These are phyloP conservation scores for Ilex aquifolium DNA, from an alignment of 257 asterid genomes.

Conservation along the genomic window DNA sequence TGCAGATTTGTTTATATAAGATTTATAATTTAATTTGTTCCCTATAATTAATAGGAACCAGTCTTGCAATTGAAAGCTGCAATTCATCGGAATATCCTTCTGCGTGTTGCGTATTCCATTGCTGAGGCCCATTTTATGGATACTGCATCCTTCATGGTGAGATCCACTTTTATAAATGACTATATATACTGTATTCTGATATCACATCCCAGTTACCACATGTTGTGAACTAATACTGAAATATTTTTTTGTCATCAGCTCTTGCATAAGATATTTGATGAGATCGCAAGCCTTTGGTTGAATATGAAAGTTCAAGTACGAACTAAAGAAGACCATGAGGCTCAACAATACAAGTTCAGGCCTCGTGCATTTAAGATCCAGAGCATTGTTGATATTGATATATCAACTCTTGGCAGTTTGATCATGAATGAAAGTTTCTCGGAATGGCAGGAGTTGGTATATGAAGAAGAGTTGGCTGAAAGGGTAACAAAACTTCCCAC, in stretches of 20 bases:
- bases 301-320: constrained; percentile 44
- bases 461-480: constrained; percentile 51
- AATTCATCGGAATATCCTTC: constrained; percentile 52
- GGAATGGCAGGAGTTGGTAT: constrained; percentile 74
- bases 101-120: constrained; percentile 46
- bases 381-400: constrained; percentile 64
- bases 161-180: constrained; percentile 8
- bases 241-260: constrained; percentile 33
- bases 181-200: not conserved
- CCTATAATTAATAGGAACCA: constrained; percentile 25
- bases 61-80: constrained; percentile 45
- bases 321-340: constrained; percentile 37
- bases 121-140: constrained; percentile 60
- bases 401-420: constrained; percentile 49
- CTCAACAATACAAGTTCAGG: constrained; percentile 65
- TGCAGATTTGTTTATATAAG: not conserved
- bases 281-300: constrained; percentile 68
- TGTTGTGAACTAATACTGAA: constrained; percentile 14
- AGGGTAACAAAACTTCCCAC: constrained; percentile 28
- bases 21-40: not conserved
- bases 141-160: constrained; percentile 49
- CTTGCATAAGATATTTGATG: constrained; percentile 57
- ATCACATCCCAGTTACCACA: constrained; percentile 5
- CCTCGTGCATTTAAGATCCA: constrained; percentile 70
- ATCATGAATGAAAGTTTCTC: constrained; percentile 48